These are phyloP conservation scores for Chalciporus piperatus DNA, from an alignment of 768 basidiomycete species.

Conservation along the genomic window DNA sequence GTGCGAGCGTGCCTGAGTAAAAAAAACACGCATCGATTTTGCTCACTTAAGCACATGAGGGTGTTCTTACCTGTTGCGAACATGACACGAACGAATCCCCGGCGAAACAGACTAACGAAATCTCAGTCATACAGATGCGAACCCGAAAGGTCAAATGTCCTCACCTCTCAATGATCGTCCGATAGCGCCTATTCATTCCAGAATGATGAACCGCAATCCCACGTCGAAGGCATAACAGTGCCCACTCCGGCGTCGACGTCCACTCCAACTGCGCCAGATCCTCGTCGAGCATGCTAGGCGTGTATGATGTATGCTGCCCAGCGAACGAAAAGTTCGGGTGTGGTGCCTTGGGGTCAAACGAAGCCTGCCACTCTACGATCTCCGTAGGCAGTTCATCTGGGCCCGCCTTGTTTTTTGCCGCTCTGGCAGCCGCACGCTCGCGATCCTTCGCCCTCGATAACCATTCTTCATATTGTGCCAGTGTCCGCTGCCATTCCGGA, in stretches of 20 bases:
- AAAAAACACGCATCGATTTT: neutral
- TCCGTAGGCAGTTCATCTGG: constrained; percentile 22
- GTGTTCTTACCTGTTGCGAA: constrained; percentile 54
- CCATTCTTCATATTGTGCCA: constrained; percentile 53
- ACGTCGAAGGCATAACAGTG: constrained; percentile 46
- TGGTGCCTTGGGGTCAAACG: constrained; percentile 59
- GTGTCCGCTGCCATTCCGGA: constrained; percentile 48
- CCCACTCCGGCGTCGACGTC: constrained; percentile 41
- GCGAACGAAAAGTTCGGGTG: constrained; percentile 61
- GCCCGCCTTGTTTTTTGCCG: constrained; percentile 38
- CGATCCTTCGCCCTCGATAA: constrained; percentile 44
- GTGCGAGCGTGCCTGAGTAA: constrained; percentile 58
- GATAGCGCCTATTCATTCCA: constrained; percentile 64
- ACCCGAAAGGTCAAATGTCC: neutral
- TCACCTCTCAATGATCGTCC: constrained; percentile 56
- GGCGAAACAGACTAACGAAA: constrained; percentile 44
- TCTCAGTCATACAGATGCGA: neutral
- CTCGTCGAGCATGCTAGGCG: constrained; percentile 45
- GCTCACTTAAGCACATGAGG: neutral
- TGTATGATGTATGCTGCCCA: constrained; percentile 39
- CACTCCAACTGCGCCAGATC: constrained; percentile 41
- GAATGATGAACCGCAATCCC: constrained; percentile 71
- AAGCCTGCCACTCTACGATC: constrained; percentile 43
- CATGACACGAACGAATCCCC: constrained; percentile 60
- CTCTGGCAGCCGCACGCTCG: constrained; percentile 40